Conservation (phyloP, 306 rosid genomes). For the Acacia confusa region DNA sequence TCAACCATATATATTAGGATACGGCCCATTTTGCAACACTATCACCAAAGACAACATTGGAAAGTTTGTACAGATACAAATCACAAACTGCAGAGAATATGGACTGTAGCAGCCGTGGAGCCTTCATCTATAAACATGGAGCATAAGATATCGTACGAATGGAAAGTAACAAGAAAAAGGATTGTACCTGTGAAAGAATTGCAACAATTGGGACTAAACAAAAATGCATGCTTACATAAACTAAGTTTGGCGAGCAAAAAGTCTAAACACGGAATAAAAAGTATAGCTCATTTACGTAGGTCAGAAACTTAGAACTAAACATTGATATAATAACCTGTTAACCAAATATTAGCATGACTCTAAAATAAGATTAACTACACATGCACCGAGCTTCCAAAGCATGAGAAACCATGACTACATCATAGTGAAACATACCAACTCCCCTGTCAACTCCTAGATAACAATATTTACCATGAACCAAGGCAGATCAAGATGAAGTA, state of each 20-base stretch:
- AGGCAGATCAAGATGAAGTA: slow-evolving; percentile 68
- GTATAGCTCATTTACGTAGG: not conserved
- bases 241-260: not conserved
- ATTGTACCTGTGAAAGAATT: not conserved
- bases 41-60: slow-evolving; percentile 58
- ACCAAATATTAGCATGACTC: not conserved
- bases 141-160: slow-evolving; percentile 5
- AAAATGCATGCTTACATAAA: not conserved
- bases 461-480: slow-evolving; percentile 70
- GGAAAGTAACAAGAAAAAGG: not conserved
- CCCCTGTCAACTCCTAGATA: not conserved
- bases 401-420: not conserved
- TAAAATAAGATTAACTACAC: not conserved
- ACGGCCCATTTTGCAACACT: slow-evolving; percentile 82
- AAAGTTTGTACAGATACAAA: slow-evolving; percentile 74
- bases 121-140: slow-evolving; percentile 57
- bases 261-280: slow-evolving; percentile 1
- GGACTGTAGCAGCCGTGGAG: slow-evolving; percentile 84
- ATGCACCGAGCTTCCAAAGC: not conserved
- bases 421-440: not conserved
- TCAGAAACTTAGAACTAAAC: not conserved
- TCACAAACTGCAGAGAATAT: slow-evolving; percentile 78
- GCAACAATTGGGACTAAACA: not conserved
- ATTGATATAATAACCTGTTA: not conserved
- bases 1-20: slow-evolving; percentile 50